A percentile compares a stretch with the other conserved stretches of the same genome.
These are phyloP conservation scores for Lasiodiplodia sp. DNA, from an alignment of 2,329 filamentous ascomycete species.

Conservation along the genomic window DNA sequence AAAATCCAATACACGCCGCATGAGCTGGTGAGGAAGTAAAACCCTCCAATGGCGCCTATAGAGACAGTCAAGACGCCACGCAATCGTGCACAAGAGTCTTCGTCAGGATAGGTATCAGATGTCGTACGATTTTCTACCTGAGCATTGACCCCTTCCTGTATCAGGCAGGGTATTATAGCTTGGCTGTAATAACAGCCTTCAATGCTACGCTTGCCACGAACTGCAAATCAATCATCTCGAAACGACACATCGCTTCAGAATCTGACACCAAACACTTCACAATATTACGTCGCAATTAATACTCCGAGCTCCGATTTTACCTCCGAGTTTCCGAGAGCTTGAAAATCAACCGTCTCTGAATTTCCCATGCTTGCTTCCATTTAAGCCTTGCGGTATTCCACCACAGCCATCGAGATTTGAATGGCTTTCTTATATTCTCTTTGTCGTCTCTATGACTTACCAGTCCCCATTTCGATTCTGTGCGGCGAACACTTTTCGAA, in stretches of 20 bases:
- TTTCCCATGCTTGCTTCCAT: not conserved
- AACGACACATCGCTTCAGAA: not conserved
- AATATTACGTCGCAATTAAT: not conserved
- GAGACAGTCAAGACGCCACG: not conserved
- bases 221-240: not conserved
- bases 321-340: not conserved
- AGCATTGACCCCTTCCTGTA: not conserved
- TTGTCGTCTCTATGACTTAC: too few species aligned
- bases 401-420: too few species aligned
- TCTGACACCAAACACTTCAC: not conserved
- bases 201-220: not conserved
- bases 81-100: not conserved
- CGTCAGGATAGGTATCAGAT: conserved; percentile 11
- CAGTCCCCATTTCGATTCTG: too few species aligned
- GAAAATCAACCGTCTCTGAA: not conserved
- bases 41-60: not conserved
- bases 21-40: not conserved
- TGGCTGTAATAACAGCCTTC: not conserved
- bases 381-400: too few species aligned
- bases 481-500: too few species aligned
- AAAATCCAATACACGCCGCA: not conserved
- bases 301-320: not conserved
- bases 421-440: too few species aligned
- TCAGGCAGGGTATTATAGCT: not conserved
- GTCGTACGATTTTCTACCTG: conserved; percentile 7